A percentile compares a stretch with the other conserved stretches of the same genome.
These are phyloP conservation scores for Hericium erinaceus DNA, from an alignment of 768 basidiomycete species.

Conservation along the genomic window DNA sequence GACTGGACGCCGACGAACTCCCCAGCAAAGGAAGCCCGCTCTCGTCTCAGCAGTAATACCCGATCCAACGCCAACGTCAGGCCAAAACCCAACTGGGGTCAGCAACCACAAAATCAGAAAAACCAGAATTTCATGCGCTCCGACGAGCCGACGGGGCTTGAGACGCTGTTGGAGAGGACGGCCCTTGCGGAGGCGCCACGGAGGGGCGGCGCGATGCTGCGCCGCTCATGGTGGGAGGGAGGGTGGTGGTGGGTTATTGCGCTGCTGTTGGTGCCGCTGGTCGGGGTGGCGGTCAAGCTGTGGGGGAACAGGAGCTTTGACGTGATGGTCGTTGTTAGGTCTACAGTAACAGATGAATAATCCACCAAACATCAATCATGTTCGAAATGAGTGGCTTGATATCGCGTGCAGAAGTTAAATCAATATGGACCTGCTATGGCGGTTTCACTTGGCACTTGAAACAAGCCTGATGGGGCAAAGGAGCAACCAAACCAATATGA, in stretches of 20 bases:
- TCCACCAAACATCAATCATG: too few species aligned
- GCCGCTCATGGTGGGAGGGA: background rate
- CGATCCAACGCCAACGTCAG: background rate
- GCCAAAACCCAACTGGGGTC: background rate
- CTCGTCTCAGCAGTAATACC: background rate
- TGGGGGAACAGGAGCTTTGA: background rate
- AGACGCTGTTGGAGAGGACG: constrained; percentile 9
- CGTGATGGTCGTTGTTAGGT: background rate
- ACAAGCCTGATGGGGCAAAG: too few species aligned
- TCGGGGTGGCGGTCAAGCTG: background rate
- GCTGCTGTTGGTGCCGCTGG: constrained; percentile 1
- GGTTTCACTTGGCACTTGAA: too few species aligned
- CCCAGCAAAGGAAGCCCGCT: background rate
- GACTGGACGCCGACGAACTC: constrained; percentile 61
- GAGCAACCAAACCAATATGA: too few species aligned
- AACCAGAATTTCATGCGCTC: too few species aligned
- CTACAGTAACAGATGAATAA: too few species aligned
- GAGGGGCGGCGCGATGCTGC: background rate
- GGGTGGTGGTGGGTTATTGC: constrained; percentile 7
- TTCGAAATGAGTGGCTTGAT: too few species aligned
- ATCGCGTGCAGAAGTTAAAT: too few species aligned
- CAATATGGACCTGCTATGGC: too few species aligned
- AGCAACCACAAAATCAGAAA: too few species aligned
- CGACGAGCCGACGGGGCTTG: constrained; percentile 6
- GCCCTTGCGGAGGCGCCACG: constrained; percentile 4